Evolutionary conservation across 176 grass and related monocot genomes (phyloP), one percentile per base, ranked within the genome.

Genomic region (Juncus inflexus): DNA sequence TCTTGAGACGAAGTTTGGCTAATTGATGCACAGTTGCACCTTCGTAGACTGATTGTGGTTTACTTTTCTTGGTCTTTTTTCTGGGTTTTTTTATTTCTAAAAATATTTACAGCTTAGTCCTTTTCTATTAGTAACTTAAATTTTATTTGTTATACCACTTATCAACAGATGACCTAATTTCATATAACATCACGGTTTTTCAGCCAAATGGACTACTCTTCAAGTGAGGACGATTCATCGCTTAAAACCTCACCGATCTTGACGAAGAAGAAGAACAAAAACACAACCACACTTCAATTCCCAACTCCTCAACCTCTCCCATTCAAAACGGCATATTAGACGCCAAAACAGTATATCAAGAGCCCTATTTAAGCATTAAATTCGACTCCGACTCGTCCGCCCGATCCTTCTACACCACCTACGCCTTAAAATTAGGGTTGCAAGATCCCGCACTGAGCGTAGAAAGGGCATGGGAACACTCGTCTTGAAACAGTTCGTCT

Each of bases 401-500:
- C 0, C 71, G 85, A 36, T 38, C 59, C 47, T 89, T 89, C 58
- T 94, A 94, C 76, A 88, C 73, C 50, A 63, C 81, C 9, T 94
- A 89, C 43, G 81, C 89, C 0, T 51, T 74, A 50, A 60, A 67
- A 42, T 62, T 77, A 15, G 89, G 37, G 89, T 94, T 13, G 85
- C 89, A 53, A 56, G 89, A 50, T 89, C 89, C 38, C 89, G 85
- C 28, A 85, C 72, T 37, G 89, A 94, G 72, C 40, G 75, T 9
- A 69, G 89, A 42, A 94, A 94, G 64, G 89, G 89, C 14, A 7
- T 77, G 2, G 89, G 87, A 57, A 76, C 87, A 36, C 75, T 94
- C 2, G 78, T 89, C 35, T 87, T 88, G 85, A 94, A 94, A 76
- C 80, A 84, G 56, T 94, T 94, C 9, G 43, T 94, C 43, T 94